Evolutionary conservation across 495 filamentous ascomycete species (phyloP), one percentile per base, ranked within the genome.

Genomic region (Penicillium egyptiacum): DNA sequence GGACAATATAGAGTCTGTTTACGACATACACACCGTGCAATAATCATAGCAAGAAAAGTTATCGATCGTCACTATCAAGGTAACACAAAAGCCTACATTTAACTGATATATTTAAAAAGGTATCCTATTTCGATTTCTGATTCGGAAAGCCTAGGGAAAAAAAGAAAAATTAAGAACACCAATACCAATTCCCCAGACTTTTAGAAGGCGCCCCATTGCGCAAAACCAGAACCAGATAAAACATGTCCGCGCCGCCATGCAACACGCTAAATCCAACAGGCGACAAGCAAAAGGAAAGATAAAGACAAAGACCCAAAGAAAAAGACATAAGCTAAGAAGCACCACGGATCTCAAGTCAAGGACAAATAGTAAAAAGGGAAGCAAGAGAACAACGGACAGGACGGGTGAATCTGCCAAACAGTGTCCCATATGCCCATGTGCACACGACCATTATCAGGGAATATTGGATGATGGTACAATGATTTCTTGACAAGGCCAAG

Each of bases 181-280:
- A 17, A 37, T 40, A 53, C 54, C 54, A 17, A 37, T 40, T 28
- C 31, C 53, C 48, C 53, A 43, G 53, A 60, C 35, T 53, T 61
- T 61, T 61, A 28, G 7, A 23, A 37, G 8, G 37, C 5, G 19
- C 22, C 45, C 54, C 23, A 28, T 16, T 16, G 8, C 25, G 14
- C 20, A 45, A 19, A 43, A 30, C 11, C 23, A 19, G 28, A 56
- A 28, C n/a, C 12, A 37, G 28, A 25, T 40, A 43, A 49, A 19
- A 31, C 39, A 31, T 39, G 28, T 37, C 35, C 49, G 53, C 57
- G 57, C 57, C 57, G 50, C 50, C 50, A 59, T 50, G 44, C 44
- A 48, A 59, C 50, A 42, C 42, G 50, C 57, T 53, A 47, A 54
- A 59, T 50, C 44, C 26, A 59, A 55, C 20, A 45, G 41, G 51